Evolutionary conservation across 2,329 filamentous ascomycete species (phyloP), one percentile per base, ranked within the genome.

Genomic region (Fusarium nurragi): DNA sequence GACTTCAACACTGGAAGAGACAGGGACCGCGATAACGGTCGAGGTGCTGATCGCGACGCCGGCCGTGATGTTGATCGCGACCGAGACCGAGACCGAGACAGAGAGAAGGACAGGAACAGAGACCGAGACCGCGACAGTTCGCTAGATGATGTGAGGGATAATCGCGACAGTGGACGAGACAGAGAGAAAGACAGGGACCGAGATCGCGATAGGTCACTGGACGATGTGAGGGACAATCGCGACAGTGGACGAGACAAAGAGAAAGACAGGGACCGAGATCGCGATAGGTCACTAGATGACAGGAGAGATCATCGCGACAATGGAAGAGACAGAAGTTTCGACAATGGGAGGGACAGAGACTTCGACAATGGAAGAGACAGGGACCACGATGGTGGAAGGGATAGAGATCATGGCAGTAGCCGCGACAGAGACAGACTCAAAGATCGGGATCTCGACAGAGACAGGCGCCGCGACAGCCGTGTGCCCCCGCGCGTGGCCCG

Each of bases 401-500:
- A 65, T 12, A 53, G 51, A 10, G 64, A 67, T 34, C 44, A 38
- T 3, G 38, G 32, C 30, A 52, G 55, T 23, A 61, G 54, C 8
- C 62, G 28, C 32, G 52, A 51, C 22, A 40, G 45, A 34, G 58
- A 59, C 8, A 54, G 47, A 21, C 37, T 43, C 37, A 65, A 53
- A 19, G 64, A 66, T 25, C 44, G 58, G 14, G 62, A 65, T 36
- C 54, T 68, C 30, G 65, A 70, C 34, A 65, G 67, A 54, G 60
- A 71, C 46, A 63, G 62, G 51, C 65, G 72, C 22, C 67, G 73
- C 28, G 71, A 75, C 4, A 68, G 64, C 38, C 51, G 62, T 26
- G 32, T 62, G 4, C 57, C 58, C 19, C 57, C 58, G 18, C 64
- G 64, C 5, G 50, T 53, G 34, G 44, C 62, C 25, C 55, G 62